These are phyloP conservation scores for Suillus americanus DNA, from an alignment of 768 basidiomycete genomes.

Conservation along the genomic window DNA sequence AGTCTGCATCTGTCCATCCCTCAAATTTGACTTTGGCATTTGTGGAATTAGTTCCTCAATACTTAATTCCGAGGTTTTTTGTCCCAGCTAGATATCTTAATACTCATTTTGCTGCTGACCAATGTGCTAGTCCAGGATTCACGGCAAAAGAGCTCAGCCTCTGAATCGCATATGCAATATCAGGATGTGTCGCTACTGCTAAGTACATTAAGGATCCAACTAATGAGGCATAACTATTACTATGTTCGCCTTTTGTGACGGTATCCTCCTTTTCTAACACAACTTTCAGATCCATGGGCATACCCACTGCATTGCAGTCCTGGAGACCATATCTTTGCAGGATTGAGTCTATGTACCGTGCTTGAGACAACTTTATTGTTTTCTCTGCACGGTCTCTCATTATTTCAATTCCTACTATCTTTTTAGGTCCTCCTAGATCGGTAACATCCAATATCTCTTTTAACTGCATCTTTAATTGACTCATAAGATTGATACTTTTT, in stretches of 20 bases:
- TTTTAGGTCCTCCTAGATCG: slow-evolving; percentile 21
- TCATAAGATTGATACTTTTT: neutral
- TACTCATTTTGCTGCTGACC: slow-evolving; percentile 13
- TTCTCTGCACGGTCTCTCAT: neutral
- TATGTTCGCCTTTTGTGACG: neutral
- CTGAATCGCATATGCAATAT: slow-evolving; percentile 10
- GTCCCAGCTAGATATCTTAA: slow-evolving; percentile 16
- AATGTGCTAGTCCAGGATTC: slow-evolving; percentile 7
- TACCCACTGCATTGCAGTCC: slow-evolving; percentile 8
- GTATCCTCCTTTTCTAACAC: neutral
- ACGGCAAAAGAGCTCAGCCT: slow-evolving; percentile 14
- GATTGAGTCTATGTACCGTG: slow-evolving; percentile 8
- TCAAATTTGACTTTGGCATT: slow-evolving; percentile 1
- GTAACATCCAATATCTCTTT: slow-evolving; percentile 16
- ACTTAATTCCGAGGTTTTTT: neutral
- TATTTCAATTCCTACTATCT: slow-evolving; percentile 30
- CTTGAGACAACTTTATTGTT: no score
- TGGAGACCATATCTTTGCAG: neutral
- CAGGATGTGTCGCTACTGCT: slow-evolving; percentile 6
- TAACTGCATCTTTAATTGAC: slow-evolving; percentile 11
- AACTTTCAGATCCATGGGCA: neutral
- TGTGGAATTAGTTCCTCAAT: slow-evolving; percentile 3
- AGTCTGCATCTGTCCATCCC: slow-evolving; percentile 26
- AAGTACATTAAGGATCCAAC: slow-evolving; percentile 27
- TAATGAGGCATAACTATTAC: neutral